These are phyloP conservation scores for Castanospermum australe DNA, from an alignment of 306 rosid genomes.

Conservation along the genomic window DNA sequence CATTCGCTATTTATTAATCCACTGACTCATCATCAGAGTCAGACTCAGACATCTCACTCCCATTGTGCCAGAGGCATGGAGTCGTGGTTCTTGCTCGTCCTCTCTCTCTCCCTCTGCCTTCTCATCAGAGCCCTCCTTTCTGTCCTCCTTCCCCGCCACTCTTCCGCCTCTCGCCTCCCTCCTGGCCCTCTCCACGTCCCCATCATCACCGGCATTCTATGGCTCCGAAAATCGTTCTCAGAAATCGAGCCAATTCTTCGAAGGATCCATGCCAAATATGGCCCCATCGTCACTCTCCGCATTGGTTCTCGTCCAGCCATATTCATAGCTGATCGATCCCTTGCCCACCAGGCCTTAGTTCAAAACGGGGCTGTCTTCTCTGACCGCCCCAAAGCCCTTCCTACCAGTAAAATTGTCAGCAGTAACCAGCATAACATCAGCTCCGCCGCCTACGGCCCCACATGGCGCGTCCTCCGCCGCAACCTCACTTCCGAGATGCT, in stretches of 20 bases:
- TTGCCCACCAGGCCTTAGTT: conserved; percentile 43
- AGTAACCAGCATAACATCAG: conserved; percentile 27
- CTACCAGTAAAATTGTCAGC: background rate
- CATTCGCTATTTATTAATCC: no score
- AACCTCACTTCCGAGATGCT: conserved; percentile 43
- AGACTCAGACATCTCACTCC: no score
- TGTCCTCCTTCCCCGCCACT: background rate
- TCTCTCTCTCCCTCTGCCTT: background rate
- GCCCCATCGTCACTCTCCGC: conserved; percentile 37
- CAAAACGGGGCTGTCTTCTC: conserved; percentile 37
- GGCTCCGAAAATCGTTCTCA: conserved; percentile 6
- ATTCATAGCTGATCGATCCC: conserved; percentile 35
- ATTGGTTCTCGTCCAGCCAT: conserved; percentile 15
- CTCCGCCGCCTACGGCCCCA: conserved; percentile 36
- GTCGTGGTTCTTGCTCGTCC: background rate
- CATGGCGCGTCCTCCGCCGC: conserved; percentile 49
- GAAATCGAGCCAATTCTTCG: conserved; percentile 1
- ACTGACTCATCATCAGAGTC: no score
- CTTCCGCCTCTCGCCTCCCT: background rate
- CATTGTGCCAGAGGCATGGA: no score
- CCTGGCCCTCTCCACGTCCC: conserved; percentile 33
- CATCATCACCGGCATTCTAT: conserved; percentile 7
- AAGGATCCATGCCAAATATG: conserved; percentile 32
- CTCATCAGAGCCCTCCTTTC: background rate
- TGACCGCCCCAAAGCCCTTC: conserved; percentile 24